Conservation (phyloP, 306 rosid genomes). For the Castanospermum australe region DNA sequence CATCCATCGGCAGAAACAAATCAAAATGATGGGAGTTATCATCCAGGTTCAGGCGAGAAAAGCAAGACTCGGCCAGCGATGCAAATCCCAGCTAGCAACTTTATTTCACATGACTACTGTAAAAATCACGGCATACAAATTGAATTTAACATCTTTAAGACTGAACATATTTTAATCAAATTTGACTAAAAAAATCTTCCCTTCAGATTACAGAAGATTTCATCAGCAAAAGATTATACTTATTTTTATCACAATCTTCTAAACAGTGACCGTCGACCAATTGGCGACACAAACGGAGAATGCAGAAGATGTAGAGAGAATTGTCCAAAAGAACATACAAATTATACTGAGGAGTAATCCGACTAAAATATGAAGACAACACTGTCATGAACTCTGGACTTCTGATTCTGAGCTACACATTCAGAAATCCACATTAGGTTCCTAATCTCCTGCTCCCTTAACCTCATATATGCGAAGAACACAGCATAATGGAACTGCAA, state of each 20-base stretch:
- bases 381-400: constrained; percentile 95
- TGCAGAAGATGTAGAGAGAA: constrained; percentile 40
- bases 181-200: constrained; percentile 18
- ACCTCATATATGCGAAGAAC: constrained; percentile 96
- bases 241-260: constrained; percentile 39
- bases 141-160: constrained; percentile 10
- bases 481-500: constrained; percentile 95
- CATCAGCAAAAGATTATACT: constrained; percentile 10
- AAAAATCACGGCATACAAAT: constrained; percentile 21
- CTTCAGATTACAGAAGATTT: constrained; percentile 25
- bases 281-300: constrained; percentile 24
- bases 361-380: constrained; percentile 91
- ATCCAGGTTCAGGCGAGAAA: background rate
- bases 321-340: constrained; percentile 31
- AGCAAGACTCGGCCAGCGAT: background rate
- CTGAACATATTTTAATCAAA: constrained; percentile 25
- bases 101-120: constrained; percentile 25
- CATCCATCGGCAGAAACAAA: too few species aligned
- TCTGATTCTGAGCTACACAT: constrained; percentile 98
- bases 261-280: constrained; percentile 29
- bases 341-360: constrained; percentile 7
- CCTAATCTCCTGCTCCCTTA: constrained; percentile 97
- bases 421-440: constrained; percentile 97
- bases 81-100: background rate
- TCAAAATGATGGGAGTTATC: too few species aligned